A percentile compares a stretch with the other conserved stretches of the same genome.
Evolutionary conservation across 106 monocot species (phyloP).

Genomic region (Dactylorhiza incarnata): DNA sequence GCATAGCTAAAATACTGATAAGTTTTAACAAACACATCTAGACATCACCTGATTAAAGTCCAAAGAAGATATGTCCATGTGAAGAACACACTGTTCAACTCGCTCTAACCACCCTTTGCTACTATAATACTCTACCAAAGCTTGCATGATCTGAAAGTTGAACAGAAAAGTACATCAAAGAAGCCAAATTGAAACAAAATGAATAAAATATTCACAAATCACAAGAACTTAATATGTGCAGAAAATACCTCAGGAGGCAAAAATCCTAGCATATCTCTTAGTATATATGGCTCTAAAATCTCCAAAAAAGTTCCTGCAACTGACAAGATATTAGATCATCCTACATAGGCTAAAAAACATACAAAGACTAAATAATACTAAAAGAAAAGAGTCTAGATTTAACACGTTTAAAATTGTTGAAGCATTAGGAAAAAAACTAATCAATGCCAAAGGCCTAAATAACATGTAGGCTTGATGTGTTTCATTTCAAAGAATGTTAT

Average conservation of each 20-base stretch:
- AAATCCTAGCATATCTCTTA: conserved; percentile 92
- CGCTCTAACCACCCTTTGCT: conserved; percentile 85
- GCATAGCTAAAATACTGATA: not conserved
- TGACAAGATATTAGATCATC: not conserved
- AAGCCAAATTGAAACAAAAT: not conserved
- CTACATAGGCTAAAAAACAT: not conserved
- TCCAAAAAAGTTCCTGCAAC: conserved; percentile 82
- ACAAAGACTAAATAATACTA: not conserved
- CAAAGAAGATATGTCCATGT: conserved; percentile 96
- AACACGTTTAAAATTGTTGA: not conserved
- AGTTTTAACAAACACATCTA: not conserved
- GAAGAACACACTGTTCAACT: conserved; percentile 97
- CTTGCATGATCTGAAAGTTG: conserved; percentile 83
- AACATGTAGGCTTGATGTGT: not conserved
- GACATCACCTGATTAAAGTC: conserved; percentile 94
- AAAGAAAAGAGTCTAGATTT: not conserved
- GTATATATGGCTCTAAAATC: conserved; percentile 94
- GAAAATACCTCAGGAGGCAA: conserved; percentile 82
- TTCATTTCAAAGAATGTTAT: not conserved
- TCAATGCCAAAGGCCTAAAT: not conserved
- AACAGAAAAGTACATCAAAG: not conserved
- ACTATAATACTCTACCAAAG: conserved; percentile 93
- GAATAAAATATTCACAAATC: not conserved
- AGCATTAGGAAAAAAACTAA: not conserved
- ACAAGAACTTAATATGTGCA: not conserved